A percentile compares a stretch with the other conserved stretches of the same genome.
phyloP scores from a whole-genome alignment of 2,329 filamentous ascomycete genomes.

The Fusarium secorum region DNA sequence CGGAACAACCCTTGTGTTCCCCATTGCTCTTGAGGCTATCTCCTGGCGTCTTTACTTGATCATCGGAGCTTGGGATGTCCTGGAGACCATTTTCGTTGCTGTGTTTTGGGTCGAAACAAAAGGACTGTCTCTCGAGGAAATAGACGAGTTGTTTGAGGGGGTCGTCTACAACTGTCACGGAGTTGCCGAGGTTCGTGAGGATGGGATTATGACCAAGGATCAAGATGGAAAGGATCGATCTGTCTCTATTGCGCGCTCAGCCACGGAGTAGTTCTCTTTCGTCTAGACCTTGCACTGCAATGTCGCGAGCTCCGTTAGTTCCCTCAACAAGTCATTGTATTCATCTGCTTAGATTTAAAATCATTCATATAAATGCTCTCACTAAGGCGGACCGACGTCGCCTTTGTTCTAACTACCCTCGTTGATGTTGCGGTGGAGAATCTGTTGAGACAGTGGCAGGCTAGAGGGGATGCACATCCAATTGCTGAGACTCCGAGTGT shows the following conservation, averaged over 20 bases:
- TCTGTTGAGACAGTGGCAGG: accelerated
- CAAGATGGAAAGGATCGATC: background rate
- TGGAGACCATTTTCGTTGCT: background rate
- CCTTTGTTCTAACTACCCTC: accelerated
- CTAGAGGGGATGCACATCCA: background rate
- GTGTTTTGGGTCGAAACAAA: background rate
- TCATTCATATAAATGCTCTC: accelerated
- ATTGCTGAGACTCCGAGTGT: background rate
- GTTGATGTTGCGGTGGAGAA: background rate
- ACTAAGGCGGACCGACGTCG: accelerated
- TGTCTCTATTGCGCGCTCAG: background rate
- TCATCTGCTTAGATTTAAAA: accelerated
- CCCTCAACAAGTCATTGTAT: background rate
- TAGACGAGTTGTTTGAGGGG: background rate
- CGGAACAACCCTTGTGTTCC: background rate
- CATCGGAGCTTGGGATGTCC: background rate
- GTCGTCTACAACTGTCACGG: background rate
- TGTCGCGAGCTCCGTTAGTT: accelerated
- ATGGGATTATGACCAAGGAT: accelerated
- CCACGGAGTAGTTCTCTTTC: background rate
- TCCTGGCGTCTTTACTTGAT: background rate
- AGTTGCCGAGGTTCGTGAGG: background rate
- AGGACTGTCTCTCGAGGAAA: background rate
- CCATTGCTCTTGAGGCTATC: background rate
- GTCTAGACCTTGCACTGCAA: accelerated